A percentile compares a stretch with the other conserved stretches of the same genome.
Conservation (phyloP, 305 asterid genomes). For the Plantago coronopus region DNA sequence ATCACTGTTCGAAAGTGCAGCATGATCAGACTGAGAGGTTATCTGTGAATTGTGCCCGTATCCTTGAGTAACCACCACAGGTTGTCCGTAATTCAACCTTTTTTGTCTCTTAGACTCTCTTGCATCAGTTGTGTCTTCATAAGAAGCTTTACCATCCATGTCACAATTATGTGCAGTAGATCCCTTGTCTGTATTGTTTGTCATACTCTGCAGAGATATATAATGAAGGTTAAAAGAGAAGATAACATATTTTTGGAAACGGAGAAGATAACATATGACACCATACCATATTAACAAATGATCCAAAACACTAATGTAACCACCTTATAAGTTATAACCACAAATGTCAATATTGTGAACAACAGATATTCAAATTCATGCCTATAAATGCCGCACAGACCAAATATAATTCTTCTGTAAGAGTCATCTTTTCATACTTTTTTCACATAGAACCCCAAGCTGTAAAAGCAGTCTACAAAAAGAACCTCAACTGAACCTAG, state of each 20-base stretch:
- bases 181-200: slow-evolving; percentile 24
- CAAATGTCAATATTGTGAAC: no score
- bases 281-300: not conserved
- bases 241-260: no score
- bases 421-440: no score
- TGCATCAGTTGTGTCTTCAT: slow-evolving; percentile 19
- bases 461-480: no score
- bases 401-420: no score
- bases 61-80: slow-evolving; percentile 27
- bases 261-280: slow-evolving; percentile 4
- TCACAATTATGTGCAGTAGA: slow-evolving; percentile 27
- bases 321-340: no score
- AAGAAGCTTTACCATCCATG: slow-evolving; percentile 8
- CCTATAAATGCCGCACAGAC: no score
- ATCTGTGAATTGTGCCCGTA: slow-evolving; percentile 22
- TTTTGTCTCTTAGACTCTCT: slow-evolving; percentile 69
- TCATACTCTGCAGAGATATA: slow-evolving; percentile 33
- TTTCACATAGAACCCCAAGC: no score
- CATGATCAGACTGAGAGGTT: slow-evolving; percentile 21
- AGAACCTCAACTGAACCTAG: no score
- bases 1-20: slow-evolving; percentile 29
- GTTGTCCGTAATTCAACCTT: slow-evolving; percentile 39
- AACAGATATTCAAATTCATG: no score
- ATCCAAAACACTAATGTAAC: no score
- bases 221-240: slow-evolving; percentile 12